Conservation (phyloP, 2,329 filamentous ascomycete genomes). For the Ophiobolus disseminans region DNA sequence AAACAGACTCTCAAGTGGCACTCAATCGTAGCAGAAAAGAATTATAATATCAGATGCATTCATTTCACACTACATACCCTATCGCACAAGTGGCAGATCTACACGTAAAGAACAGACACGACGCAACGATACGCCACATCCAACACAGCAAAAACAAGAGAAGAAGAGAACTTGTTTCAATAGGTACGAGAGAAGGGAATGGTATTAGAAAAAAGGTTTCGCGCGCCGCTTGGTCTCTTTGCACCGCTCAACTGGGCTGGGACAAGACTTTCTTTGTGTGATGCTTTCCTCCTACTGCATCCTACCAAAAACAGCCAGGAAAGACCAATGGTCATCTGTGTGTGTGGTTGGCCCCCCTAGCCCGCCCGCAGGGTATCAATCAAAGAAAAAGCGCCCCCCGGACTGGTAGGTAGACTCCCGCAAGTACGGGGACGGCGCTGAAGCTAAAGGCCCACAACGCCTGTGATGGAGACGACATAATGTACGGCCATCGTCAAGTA, state of each 20-base stretch:
- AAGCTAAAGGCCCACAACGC: slow-evolving; percentile 48
- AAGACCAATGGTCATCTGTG: slow-evolving; percentile 4
- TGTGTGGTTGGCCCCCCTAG: slow-evolving; percentile 26
- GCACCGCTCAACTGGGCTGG: background rate
- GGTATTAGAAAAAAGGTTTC: slow-evolving; percentile 3
- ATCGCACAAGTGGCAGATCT: no score
- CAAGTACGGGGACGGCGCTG: slow-evolving; percentile 33
- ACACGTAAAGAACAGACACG: no score
- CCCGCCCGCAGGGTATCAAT: slow-evolving; percentile 47
- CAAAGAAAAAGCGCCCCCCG: slow-evolving; percentile 43
- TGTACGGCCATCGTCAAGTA: slow-evolving; percentile 38
- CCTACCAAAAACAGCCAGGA: slow-evolving; percentile 8
- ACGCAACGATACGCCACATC: no score
- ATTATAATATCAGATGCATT: no score
- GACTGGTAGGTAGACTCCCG: slow-evolving; percentile 38
- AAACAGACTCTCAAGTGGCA: no score
- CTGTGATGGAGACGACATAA: slow-evolving; percentile 43
- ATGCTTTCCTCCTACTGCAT: background rate
- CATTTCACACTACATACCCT: no score
- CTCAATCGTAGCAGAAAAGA: no score
- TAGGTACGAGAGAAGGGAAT: no score
- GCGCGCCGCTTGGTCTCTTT: background rate
- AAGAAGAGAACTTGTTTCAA: no score
- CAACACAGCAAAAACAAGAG: no score
- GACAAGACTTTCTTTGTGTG: background rate